These are phyloP conservation scores for Botrytis deweyae DNA, from an alignment of 2,329 filamentous ascomycete species.

Conservation along the genomic window DNA sequence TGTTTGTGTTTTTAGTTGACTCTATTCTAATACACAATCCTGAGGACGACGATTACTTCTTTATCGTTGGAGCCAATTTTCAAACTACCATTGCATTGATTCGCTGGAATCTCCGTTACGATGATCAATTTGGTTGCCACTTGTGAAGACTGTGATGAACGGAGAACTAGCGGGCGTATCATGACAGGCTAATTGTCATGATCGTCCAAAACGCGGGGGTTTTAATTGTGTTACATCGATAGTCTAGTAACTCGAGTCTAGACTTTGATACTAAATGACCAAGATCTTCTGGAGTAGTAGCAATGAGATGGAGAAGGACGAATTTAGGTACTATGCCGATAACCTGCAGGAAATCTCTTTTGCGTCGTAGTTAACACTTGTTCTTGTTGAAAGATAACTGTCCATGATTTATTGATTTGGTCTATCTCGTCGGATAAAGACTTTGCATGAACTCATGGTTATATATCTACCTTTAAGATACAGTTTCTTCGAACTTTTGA, in stretches of 20 bases:
- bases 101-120: too few relatives aligned
- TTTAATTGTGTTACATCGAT: background rate
- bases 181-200: background rate
- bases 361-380: background rate
- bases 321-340: background rate
- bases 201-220: background rate
- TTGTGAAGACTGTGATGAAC: too few relatives aligned
- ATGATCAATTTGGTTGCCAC: too few relatives aligned
- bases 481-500: background rate
- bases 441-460: background rate
- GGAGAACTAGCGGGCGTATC: too few relatives aligned
- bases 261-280: background rate
- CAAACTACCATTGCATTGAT: too few relatives aligned
- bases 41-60: too few relatives aligned
- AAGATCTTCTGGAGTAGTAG: background rate
- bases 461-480: background rate
- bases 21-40: too few relatives aligned
- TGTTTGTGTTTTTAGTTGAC: too few relatives aligned
- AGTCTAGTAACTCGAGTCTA: background rate
- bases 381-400: background rate
- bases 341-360: background rate
- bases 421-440: background rate
- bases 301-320: background rate
- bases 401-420: background rate
- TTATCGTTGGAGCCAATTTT: too few relatives aligned